Percentiles rank a stretch among this genome's conserved stretches.
Evolutionary conservation across 345 rosid species (phyloP).

Genomic region (Carallia pectinifolia): DNA sequence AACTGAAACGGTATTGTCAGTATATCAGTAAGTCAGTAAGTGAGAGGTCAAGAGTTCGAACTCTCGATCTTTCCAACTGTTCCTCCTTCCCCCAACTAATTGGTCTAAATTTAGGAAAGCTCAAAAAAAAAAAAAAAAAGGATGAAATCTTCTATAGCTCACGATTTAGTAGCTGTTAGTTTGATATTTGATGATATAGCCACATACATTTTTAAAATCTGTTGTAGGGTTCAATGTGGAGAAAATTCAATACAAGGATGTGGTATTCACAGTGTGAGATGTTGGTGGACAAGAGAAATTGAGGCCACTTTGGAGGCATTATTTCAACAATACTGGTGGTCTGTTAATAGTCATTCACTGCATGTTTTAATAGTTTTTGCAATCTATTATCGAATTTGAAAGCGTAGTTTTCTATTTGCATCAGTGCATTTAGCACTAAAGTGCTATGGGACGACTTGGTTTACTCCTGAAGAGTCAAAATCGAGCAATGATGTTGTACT

Average conservation of each 20-base stretch:
- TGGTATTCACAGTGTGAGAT: conserved; percentile 97
- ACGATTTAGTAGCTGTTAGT: not conserved
- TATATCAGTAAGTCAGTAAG: too few species aligned
- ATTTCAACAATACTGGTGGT: conserved; percentile 97
- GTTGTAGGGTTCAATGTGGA: conserved; percentile 93
- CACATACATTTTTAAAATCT: conserved; percentile 12
- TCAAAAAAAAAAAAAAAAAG: too few species aligned
- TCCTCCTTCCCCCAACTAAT: too few species aligned
- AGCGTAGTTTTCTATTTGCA: not conserved
- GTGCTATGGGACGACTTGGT: not conserved
- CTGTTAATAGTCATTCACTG: conserved; percentile 44
- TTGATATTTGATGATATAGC: conserved; percentile 4
- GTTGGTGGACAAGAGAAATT: conserved; percentile 98
- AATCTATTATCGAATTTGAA: not conserved
- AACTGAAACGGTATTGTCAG: too few species aligned
- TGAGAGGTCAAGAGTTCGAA: too few species aligned
- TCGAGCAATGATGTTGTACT: not conserved
- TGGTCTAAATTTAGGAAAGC: too few species aligned
- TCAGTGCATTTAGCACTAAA: not conserved
- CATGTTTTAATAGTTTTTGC: not conserved
- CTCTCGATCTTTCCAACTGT: too few species aligned
- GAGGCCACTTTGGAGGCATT: conserved; percentile 99
- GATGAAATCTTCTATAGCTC: not conserved
- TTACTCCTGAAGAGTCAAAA: not conserved
- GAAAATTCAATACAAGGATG: conserved; percentile 99